phyloP scores from a whole-genome alignment of 371 early-diverging fungal genomes.

The Sporodiniella umbellata region DNA sequence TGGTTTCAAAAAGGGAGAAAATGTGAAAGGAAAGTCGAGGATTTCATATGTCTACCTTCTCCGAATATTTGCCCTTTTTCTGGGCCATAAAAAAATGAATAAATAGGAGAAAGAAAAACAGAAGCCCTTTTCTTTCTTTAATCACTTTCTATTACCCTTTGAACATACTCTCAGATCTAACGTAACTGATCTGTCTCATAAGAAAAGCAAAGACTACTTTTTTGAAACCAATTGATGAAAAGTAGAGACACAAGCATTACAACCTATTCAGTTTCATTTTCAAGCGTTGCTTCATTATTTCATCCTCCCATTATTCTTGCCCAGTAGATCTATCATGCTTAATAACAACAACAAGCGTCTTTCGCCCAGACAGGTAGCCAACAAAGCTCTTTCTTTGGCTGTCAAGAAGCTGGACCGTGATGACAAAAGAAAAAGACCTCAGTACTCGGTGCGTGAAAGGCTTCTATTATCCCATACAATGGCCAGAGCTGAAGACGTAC shows the following conservation, averaged over 20 bases:
- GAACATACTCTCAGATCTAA: too few species aligned
- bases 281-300: conserved; percentile 24
- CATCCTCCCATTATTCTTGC: conserved; percentile 24
- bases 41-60: too few species aligned
- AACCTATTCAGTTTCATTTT: conserved; percentile 19
- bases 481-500: conserved; percentile 29
- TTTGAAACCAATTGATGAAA: conserved; percentile 18
- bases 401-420: conserved; percentile 40
- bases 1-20: neutral
- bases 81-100: too few species aligned
- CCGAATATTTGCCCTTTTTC: too few species aligned
- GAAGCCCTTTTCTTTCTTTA: too few species aligned
- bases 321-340: conserved; percentile 1
- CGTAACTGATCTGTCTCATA: too few species aligned
- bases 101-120: too few species aligned
- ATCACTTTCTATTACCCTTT: too few species aligned
- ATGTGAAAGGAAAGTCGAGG: neutral
- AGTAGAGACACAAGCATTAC: conserved; percentile 10
- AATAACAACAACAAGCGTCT: conserved; percentile 10
- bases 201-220: too few species aligned
- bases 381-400: conserved; percentile 29
- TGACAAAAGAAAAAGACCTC: conserved; percentile 29
- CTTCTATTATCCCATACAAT: conserved; percentile 35
- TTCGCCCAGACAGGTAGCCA: conserved; percentile 42
- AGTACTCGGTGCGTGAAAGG: conserved; percentile 36